A percentile compares a stretch with the other conserved stretches of the same genome.
Conservation (phyloP, 768 basidiomycete species). For the Trametes meyenii region DNA sequence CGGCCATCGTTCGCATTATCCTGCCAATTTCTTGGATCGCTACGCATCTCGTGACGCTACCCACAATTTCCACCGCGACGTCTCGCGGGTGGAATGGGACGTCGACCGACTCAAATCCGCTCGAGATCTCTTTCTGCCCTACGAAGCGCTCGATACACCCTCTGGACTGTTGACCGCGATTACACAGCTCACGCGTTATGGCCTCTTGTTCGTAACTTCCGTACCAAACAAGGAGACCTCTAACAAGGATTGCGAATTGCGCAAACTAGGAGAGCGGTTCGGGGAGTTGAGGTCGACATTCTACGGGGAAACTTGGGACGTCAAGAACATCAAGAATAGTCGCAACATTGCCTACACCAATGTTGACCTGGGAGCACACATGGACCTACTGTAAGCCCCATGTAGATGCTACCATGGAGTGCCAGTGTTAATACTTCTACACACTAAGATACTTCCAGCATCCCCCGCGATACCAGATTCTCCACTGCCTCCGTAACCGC, state of each 20-base stretch:
- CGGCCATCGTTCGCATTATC: slow-evolving; percentile 61
- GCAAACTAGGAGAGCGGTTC: slow-evolving; percentile 64
- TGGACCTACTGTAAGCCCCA: slow-evolving; percentile 81
- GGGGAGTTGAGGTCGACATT: slow-evolving; percentile 85
- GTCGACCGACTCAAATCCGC: slow-evolving; percentile 38
- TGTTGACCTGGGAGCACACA: slow-evolving; percentile 84
- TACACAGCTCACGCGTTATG: slow-evolving; percentile 69
- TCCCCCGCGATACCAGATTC: slow-evolving; percentile 89
- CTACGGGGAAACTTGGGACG: slow-evolving; percentile 90
- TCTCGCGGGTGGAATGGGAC: slow-evolving; percentile 49
- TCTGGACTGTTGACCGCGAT: slow-evolving; percentile 59
- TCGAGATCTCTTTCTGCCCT: slow-evolving; percentile 56
- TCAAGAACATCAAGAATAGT: slow-evolving; percentile 71
- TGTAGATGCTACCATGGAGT: not conserved
- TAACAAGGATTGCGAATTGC: slow-evolving; percentile 65
- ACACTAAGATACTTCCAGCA: slow-evolving; percentile 78
- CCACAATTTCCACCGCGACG: slow-evolving; percentile 48
- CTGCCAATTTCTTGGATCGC: slow-evolving; percentile 48
- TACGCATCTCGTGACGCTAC: slow-evolving; percentile 46
- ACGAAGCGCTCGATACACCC: slow-evolving; percentile 49
- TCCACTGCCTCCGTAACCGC: slow-evolving; percentile 87
- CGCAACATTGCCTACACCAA: slow-evolving; percentile 96
- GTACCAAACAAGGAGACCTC: slow-evolving; percentile 68
- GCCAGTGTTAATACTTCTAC: not conserved
- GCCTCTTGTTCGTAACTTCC: slow-evolving; percentile 70